Evolutionary conservation across 225 moss, liverwort and hornwort species (phyloP).

Genomic region (Pseudisothecium myosuroides): DNA sequence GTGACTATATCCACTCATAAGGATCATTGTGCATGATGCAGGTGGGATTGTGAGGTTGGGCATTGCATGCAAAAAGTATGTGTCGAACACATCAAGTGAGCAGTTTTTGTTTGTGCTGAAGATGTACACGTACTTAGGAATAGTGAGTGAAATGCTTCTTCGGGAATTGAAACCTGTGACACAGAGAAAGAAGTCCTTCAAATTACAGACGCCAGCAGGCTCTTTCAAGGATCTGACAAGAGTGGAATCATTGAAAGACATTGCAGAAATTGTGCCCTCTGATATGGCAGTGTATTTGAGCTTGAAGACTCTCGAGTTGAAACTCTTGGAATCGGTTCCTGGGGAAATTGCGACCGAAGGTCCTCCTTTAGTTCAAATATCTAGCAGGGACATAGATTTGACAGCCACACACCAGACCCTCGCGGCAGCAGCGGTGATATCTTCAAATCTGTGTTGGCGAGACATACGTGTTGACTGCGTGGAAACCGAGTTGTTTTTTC

Average conservation of each 20-base stretch:
- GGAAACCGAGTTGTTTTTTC: constrained; percentile 61
- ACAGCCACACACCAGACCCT: constrained; percentile 72
- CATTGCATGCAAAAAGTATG: constrained; percentile 71
- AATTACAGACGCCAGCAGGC: neutral
- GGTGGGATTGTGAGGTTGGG: constrained; percentile 89
- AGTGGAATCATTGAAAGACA: constrained; percentile 39
- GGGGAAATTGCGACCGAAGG: constrained; percentile 74
- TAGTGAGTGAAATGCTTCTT: constrained; percentile 75
- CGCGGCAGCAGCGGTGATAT: constrained; percentile 78
- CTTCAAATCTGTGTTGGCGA: constrained; percentile 66
- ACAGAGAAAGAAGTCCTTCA: neutral
- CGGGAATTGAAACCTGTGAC: constrained; percentile 60
- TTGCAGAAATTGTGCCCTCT: constrained; percentile 67
- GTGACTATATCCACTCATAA: neutral
- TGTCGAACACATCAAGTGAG: constrained; percentile 88
- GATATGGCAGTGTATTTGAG: constrained; percentile 78
- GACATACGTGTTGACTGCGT: constrained; percentile 86
- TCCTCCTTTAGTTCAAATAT: constrained; percentile 75
- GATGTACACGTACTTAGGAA: constrained; percentile 85
- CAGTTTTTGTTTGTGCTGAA: constrained; percentile 89
- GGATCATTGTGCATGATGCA: constrained; percentile 34
- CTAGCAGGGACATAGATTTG: constrained; percentile 57
- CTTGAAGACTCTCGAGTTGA: constrained; percentile 65
- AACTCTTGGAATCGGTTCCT: constrained; percentile 77
- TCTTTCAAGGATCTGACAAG: constrained; percentile 25